A percentile compares a stretch with the other conserved stretches of the same genome.
These are phyloP conservation scores for Oryza brachyantha DNA, from an alignment of 176 grass and related monocot species.

Conservation along the genomic window DNA sequence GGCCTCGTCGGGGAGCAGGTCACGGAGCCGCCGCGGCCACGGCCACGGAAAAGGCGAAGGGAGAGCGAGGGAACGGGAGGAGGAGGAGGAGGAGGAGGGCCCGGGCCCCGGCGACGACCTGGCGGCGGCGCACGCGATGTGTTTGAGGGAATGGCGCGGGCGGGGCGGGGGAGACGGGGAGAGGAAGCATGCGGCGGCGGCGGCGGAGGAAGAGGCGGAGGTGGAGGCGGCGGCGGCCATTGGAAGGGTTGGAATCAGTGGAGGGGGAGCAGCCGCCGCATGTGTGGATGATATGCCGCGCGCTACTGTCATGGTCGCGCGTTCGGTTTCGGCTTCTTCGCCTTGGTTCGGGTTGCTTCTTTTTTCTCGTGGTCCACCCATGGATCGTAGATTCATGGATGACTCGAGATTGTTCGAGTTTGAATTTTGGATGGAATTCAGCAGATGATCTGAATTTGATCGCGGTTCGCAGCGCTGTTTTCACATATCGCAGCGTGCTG, in stretches of 20 bases:
- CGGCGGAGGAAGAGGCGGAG: slow-evolving; percentile 15
- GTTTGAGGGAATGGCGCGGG: slow-evolving; percentile 33
- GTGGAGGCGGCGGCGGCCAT: slow-evolving; percentile 40
- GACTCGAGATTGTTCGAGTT: neutral
- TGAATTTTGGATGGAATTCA: neutral
- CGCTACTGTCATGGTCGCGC: neutral
- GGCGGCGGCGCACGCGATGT: slow-evolving; percentile 9
- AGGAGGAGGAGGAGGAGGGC: neutral
- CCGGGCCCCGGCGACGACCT: neutral
- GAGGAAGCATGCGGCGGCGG: slow-evolving; percentile 44
- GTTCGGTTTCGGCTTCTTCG: neutral
- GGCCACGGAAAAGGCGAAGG: neutral
- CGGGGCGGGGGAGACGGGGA: slow-evolving; percentile 16
- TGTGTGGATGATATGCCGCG: slow-evolving; percentile 48
- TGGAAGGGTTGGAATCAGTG: neutral
- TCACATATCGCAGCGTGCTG: no score
- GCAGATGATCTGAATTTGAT: neutral
- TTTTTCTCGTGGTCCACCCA: neutral
- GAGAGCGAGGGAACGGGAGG: neutral
- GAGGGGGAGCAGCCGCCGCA: slow-evolving; percentile 21
- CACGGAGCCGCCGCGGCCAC: neutral
- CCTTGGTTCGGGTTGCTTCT: slow-evolving; percentile 1
- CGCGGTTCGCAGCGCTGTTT: neutral
- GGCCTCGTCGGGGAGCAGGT: slow-evolving; percentile 27
- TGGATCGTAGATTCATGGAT: neutral